Evolutionary conservation across 129 eudicot species (phyloP), one percentile per base, ranked within the genome.

Genomic region (Deinandra increscens): DNA sequence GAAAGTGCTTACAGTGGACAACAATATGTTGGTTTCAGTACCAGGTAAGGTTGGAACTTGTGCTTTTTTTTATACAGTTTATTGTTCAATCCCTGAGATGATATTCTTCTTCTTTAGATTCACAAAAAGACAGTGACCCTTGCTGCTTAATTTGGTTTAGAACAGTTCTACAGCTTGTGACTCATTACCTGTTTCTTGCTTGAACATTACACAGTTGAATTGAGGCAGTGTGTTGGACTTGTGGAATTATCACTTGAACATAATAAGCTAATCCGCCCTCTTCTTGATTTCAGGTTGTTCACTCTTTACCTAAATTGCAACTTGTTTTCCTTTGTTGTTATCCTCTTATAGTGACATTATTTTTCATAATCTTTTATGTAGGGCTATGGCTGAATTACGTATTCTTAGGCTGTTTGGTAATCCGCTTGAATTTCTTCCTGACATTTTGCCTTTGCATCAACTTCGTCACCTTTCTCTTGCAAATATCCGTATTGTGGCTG

Each of bases 391-490:
- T 51, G 96, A 84, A 68, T 79, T 94, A 61, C 96, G 96, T 42
- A 84, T 94, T 70, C 81, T 94, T 66, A 85, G 97, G 81, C 85
- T 94, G 23, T 94, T 87, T 71, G 99, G 99, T 51, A 94, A 94
- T 78, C 99, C 99, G 12, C 87, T 94, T 80, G 99, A 90, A 78
- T 94, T 89, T 78, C 93, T 94, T 45, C 99, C 99, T 74, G 99
- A 94, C 55, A 94, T 94, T 56, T 82, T 94, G 81, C 99, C 96
- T 10, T 64, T 94, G 39, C 85, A 90, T 78, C 84, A 87, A 82
- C 96, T 94, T 37, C 99, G 95, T 43, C 99, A 94, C 81, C 79
- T 94, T 39, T 87, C 99, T 66, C 97, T 94, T 87, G 99, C 99
- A 72, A 94, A 94, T 69, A 87, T 94, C 41, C 88, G 96, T 48